These are phyloP conservation scores for Parathielavia appendiculata DNA, from an alignment of 495 filamentous ascomycete genomes.

Conservation along the genomic window DNA sequence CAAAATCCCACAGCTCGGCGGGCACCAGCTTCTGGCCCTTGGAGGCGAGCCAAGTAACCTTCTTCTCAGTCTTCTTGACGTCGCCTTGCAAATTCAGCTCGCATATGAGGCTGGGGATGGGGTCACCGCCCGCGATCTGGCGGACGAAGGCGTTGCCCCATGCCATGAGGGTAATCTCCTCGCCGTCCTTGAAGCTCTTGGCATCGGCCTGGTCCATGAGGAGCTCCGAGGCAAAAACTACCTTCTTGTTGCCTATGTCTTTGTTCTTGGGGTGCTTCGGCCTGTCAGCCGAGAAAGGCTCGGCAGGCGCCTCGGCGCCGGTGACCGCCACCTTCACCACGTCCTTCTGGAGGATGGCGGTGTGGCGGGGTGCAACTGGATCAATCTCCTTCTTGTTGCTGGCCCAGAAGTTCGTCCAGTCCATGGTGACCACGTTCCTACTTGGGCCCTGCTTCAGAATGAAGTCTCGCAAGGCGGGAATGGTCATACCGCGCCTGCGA, in stretches of 20 bases:
- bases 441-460: constrained; percentile 89
- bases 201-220: constrained; percentile 84
- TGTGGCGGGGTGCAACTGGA: constrained; percentile 78
- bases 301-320: constrained; percentile 56
- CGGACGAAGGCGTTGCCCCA: constrained; percentile 89
- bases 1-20: constrained; percentile 85
- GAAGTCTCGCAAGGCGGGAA: constrained; percentile 82
- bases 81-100: constrained; percentile 84
- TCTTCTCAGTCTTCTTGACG: constrained; percentile 91
- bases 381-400: constrained; percentile 96
- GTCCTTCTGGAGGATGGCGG: constrained; percentile 64
- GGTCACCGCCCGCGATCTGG: constrained; percentile 49
- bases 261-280: constrained; percentile 85
- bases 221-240: constrained; percentile 64
- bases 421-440: constrained; percentile 81
- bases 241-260: constrained; percentile 77
- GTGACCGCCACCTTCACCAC: constrained; percentile 62
- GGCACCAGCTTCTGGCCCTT: constrained; percentile 70
- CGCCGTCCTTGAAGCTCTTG: constrained; percentile 70
- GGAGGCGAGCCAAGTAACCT: constrained; percentile 82
- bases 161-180: constrained; percentile 93
- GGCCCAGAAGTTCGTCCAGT: constrained; percentile 90
- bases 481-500: constrained; percentile 82
- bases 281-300: constrained; percentile 64
- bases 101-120: constrained; percentile 63